Evolutionary conservation across 768 basidiomycete genomes (phyloP), one percentile per base, ranked within the genome.

Genomic region (Collybia sp.): DNA sequence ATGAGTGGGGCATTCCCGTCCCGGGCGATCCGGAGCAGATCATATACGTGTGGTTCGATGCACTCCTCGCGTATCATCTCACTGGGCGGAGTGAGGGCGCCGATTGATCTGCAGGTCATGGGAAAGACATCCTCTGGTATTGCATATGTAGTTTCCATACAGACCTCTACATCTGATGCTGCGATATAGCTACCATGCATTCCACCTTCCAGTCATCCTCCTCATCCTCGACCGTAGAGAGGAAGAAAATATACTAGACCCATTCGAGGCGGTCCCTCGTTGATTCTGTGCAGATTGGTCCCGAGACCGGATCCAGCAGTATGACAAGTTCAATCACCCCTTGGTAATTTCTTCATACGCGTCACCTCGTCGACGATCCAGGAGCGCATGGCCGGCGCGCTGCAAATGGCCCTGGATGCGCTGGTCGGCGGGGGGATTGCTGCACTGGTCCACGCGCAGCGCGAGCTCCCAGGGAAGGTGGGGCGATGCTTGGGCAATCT

Each of bases 21-120:
- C 93, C 93, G 0, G 75, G 70, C 13, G 91, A 96, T 58, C 66
- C 76, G 0, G 71, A 73, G 2, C 92, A 95, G 52, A 93, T 90
- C 0, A 83, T 96, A 34, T 95, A 96, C 60, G 93, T 95, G 42
- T 96, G 92, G 93, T 85, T 95, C 50, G 93, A 95, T 58, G 93
- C 93, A 2, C 67, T 95, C 48, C 72, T 88, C 18, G 81, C 13
- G 71, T 93, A 6, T 61, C 69, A 76, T 73, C 71, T 15, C 33
- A 15, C 11, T 15, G 9, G 35, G 5, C 88, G 88, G 42, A 9
- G 50, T 48, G 9, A 61, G 64, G 15, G 95, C 93, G 93, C 91
- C 91, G 2, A 82, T 85, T 0, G 77, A 92, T 51, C 62, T 91
- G 2, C 88, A 92, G 54, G 72, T 93, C 30, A 80, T 13, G 91